Base-by-base conservation (phyloP, 2,329 filamentous ascomycete species). In the Lachnellula hyalina region DNA sequence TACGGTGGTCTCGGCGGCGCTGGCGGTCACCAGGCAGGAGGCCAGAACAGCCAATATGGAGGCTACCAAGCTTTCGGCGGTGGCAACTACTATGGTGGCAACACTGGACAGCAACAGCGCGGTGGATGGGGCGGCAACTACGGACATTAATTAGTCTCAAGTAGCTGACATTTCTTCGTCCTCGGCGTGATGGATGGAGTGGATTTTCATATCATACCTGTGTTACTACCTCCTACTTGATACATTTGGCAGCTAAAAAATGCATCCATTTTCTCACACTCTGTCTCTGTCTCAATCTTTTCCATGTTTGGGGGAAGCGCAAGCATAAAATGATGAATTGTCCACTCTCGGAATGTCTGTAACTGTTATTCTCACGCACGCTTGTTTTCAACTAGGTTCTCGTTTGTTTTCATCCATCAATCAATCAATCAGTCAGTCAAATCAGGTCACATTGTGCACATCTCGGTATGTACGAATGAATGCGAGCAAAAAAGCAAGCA, bases 41-140 rank as follows among this genome's bases (percentile, higher is more conserved):
- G 69, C 54, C 72, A 74, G 57, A 67, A 59, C 59, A 70, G 67
- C 66, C 75, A 77, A 67, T 70, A 71, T 63, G 67, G 68, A 54
- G 73, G 70, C 54, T 74, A 75, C 59, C 76, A 68, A 72, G 74
- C 57, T 68, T 74, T 67, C 68, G 75, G 73, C 46, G 75, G 73
- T 45, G 72, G 71, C 47, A 59, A 62, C 53, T 70, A 67, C 52
- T 69, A 73, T 53, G 68, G 69, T 52, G 66, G 67, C 47, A 73
- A 71, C 47, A 72, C 72, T 55, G 66, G 68, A 49, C 72, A 74
- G 53, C 73, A 69, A 49, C 72, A 74, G 54, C 73, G 75, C 47
- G 75, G 75, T 56, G 75, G 75, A 53, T 78, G 75, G 75, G 74
- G 75, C 61, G 71, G 70, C 61, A 77, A 76, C 67, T 78, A 77